These are phyloP conservation scores for Schrenkiella parvula DNA, from an alignment of 345 rosid species.

Conservation along the genomic window DNA sequence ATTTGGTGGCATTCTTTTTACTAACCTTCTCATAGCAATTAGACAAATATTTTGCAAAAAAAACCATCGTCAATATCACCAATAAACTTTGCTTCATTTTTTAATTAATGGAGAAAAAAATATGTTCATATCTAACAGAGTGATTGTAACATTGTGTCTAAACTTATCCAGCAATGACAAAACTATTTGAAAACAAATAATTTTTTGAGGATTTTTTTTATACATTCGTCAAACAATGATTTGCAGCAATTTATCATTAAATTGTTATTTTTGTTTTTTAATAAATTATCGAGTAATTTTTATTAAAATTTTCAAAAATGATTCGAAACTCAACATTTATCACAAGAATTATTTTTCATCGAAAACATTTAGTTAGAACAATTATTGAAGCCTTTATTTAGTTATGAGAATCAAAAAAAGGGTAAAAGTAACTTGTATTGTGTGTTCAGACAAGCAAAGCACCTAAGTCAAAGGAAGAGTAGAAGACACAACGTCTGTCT, in stretches of 20 bases:
- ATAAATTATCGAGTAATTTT: not conserved
- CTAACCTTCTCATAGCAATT: not conserved
- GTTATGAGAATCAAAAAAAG: not conserved
- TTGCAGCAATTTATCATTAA: not conserved
- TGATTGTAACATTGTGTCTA: not conserved
- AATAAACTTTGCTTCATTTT: not conserved
- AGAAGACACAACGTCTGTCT: not conserved
- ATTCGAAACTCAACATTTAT: not conserved
- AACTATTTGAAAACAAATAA: not conserved
- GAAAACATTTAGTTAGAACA: not conserved
- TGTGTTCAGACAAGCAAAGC: conserved; percentile 26
- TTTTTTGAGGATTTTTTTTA: too few species aligned
- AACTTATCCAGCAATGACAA: not conserved
- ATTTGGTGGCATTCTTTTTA: not conserved
- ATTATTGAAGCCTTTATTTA: not conserved
- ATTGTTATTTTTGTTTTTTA: not conserved
- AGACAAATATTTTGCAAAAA: not conserved
- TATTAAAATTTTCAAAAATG: not conserved
- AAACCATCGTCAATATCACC: not conserved
- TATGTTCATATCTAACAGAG: not conserved
- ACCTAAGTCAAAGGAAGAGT: conserved; percentile 29
- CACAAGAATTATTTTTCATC: too few species aligned
- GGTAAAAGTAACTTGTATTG: not conserved
- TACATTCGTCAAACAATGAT: not conserved
- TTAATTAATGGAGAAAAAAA: not conserved